Percentiles rank a stretch among this genome's conserved stretches.
Evolutionary conservation across 176 grass and related monocot genomes (phyloP).

Genomic region (Phragmites australis): DNA sequence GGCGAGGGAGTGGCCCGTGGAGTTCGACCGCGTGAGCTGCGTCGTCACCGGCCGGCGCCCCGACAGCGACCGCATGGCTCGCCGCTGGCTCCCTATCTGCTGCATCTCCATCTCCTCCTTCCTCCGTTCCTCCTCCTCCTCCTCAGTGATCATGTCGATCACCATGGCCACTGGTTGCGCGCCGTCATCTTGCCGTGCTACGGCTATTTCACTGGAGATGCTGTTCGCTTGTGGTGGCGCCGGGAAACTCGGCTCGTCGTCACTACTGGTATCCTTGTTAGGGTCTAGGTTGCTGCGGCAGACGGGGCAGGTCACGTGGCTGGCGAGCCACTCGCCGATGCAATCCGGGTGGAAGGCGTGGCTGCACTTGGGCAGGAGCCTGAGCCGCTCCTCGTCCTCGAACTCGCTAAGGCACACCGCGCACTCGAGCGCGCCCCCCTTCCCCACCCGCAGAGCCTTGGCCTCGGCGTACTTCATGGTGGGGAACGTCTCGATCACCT

Average conservation of each 20-base stretch:
- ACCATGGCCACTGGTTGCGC: constrained; percentile 19
- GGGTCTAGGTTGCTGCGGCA: constrained; percentile 62
- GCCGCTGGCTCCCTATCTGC: constrained; percentile 61
- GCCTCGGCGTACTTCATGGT: constrained; percentile 60
- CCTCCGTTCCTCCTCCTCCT: constrained; percentile 32
- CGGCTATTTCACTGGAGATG: constrained; percentile 24
- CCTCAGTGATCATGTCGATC: constrained; percentile 50
- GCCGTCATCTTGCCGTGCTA: constrained; percentile 11
- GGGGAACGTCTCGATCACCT: constrained; percentile 48
- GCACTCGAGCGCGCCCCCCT: constrained; percentile 52
- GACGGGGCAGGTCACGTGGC: constrained; percentile 72
- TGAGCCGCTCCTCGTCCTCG: constrained; percentile 64
- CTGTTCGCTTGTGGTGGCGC: constrained; percentile 26
- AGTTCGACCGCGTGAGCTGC: constrained; percentile 61
- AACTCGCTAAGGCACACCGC: constrained; percentile 87
- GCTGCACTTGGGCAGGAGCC: constrained; percentile 78
- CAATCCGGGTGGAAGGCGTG: constrained; percentile 86
- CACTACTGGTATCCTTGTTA: constrained; percentile 37
- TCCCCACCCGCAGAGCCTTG: constrained; percentile 41
- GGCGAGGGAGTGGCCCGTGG: constrained; percentile 62
- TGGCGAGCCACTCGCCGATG: constrained; percentile 74
- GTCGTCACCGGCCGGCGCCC: constrained; percentile 2
- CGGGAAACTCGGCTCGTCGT: not conserved
- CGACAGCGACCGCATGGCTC: constrained; percentile 55
- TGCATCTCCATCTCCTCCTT: constrained; percentile 63